Evolutionary conservation across 305 asterid genomes (phyloP).

Genomic region (Fraxinus greggii): DNA sequence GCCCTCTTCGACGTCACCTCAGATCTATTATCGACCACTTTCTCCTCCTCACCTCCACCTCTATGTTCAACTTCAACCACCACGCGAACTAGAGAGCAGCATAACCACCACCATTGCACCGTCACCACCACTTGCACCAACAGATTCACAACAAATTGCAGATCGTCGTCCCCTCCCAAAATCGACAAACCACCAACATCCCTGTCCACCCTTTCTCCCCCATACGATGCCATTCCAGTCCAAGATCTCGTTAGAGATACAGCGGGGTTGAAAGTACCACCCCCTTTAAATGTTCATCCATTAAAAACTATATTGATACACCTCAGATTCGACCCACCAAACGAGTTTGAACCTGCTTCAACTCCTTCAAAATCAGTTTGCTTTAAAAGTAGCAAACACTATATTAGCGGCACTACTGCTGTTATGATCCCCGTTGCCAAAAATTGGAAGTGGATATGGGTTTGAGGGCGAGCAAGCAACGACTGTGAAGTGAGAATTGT

Average conservation of each 20-base stretch:
- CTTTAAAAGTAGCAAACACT: neutral
- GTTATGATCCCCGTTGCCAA: neutral
- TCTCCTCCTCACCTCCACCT: neutral
- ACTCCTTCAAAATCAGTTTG: neutral
- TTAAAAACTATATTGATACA: neutral
- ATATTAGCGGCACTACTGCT: neutral
- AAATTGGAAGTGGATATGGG: neutral
- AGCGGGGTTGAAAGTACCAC: neutral
- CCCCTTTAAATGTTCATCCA: neutral
- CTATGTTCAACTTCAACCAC: neutral
- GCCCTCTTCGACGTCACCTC: neutral
- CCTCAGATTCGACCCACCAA: neutral
- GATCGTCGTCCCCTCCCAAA: neutral
- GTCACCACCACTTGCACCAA: neutral
- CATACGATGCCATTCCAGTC: neutral
- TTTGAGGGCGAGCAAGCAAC: neutral
- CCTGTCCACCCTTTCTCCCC: neutral
- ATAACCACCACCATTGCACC: neutral
- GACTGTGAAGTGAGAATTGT: neutral
- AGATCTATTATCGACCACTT: neutral
- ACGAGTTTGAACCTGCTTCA: neutral
- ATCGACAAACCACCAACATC: neutral
- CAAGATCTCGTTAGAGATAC: neutral
- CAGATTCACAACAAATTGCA: neutral
- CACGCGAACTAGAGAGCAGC: neutral